Base-by-base conservation (phyloP, 768 basidiomycete species). In the Tricholoma matsutake region DNA sequence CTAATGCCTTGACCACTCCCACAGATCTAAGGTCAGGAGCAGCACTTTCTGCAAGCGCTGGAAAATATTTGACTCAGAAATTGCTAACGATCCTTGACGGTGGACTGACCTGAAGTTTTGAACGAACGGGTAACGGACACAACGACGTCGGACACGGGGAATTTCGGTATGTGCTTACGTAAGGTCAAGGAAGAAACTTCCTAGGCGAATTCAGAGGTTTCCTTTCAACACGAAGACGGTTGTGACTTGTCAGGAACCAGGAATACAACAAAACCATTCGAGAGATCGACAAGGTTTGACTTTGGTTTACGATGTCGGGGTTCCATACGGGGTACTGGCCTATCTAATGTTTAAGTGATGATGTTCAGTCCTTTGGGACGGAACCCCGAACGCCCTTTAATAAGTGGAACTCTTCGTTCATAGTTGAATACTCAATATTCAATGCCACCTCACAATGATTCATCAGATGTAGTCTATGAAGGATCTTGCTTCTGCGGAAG, bases 401-500 rank as follows among this genome's bases (percentile, higher is more conserved):
- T n/a, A n/a, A n/a, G n/a, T n/a, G n/a, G n/a, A n/a, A n/a, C n/a
- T n/a, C n/a, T n/a, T n/a, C n/a, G n/a, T n/a, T 3, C 4, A 53
- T 53, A 28, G 6, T 28, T n/a, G 51, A 52, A n/a, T n/a, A 9
- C 29, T 29, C 47, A 52, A n/a, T n/a, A 9, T 14, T 29, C 47
- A 28, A 7, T 52, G 14, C 29, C 29, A 8, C 51, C 29, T 32
- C 51, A 31, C 11, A 31, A 29, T 3, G 51, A 53, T n/a, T 18
- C 7, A 6, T 29, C 51, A 16, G n/a, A 7, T 16, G 14, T 52
- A 43, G 60, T 76, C 34, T 70, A 78, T 61, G 72, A 72, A 61
- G 88, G 87, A 47, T 72, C 78, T 37, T 90, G 88, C 70, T 86
- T 83, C 66, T 89, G 88, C 61, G 77, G 81, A n/a, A 64, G 74